Evolutionary conservation across 2,329 filamentous ascomycete species (phyloP), one percentile per base, ranked within the genome.

Genomic region (Dactylellina cionopaga): DNA sequence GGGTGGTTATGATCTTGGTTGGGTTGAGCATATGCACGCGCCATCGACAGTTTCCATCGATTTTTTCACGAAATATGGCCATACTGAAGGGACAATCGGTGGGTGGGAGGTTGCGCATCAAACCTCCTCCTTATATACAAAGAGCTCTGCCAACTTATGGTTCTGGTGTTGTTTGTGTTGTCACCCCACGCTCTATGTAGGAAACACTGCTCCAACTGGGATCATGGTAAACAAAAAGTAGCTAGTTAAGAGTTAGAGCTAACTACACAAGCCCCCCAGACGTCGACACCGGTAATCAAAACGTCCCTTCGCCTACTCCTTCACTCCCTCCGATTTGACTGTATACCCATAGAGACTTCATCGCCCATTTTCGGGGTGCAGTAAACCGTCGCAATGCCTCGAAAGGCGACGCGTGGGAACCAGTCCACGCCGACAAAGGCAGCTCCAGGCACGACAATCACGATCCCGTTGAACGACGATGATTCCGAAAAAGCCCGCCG

Each of bases 391-490:
- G 29, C 65, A 39, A 70, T 70, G 65, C 66, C 66, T 31, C 66
- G 66, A 71, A 71, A 71, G 58, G 66, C 47, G 9, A 15, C 59
- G 41, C 66, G 52, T 5, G 24, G 22, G 9, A 51, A 51, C 51
- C 51, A 63, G 43, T 52, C 51, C 29, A 71, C 66, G 19, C 66
- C 66, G 25, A 71, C 66, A 19, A 55, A 71, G 17, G 46, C 65
- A 5, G 58, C 65, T 13, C 56, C 56, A 29, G 58, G 55, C 5
- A 70, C 64, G 10, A 74, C 72, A 46, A 66, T 75, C 11, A 96
- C 92, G 80, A 96, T 99, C 71, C 93, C 95, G 33, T 87, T 99
- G 74, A 98, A 98, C 83, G 95, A 99, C 83, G 95, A 99, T 84
- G 89, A 88, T 72, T 88, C 90, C 77, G 95, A 99, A 82, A 96